phyloP scores from a whole-genome alignment of 305 asterid species.

The Rubia peregrina region DNA sequence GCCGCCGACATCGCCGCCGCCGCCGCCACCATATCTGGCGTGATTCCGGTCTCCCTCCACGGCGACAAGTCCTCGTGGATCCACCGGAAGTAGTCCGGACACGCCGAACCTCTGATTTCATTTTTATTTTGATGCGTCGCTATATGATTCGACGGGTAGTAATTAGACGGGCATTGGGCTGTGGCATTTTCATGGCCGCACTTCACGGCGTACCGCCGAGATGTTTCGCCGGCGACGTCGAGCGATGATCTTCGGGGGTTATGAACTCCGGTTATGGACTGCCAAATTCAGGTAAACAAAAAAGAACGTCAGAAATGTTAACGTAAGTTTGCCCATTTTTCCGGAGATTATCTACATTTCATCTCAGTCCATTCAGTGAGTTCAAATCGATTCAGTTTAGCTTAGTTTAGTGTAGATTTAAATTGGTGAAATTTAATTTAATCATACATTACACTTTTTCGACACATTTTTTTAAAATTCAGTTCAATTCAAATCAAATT shows the following conservation, averaged over 20 bases:
- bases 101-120: slow-evolving; percentile 22
- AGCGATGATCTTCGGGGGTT: not conserved
- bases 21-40: slow-evolving; percentile 55
- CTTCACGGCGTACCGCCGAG: not conserved
- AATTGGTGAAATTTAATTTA: no score
- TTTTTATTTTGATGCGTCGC: not conserved
- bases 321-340: no score
- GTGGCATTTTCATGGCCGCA: not conserved
- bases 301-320: no score
- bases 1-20: slow-evolving; percentile 52
- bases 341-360: no score
- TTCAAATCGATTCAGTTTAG: no score
- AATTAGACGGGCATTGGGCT: slow-evolving; percentile 2
- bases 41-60: slow-evolving; percentile 87
- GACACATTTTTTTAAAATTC: no score
- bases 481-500: no score
- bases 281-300: no score
- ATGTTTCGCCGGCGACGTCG: no score
- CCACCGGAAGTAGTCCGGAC: slow-evolving; percentile 89
- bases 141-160: not conserved
- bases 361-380: no score
- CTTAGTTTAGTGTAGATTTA: no score
- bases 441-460: no score
- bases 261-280: not conserved
- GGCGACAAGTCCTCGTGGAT: slow-evolving; percentile 77